phyloP scores from a whole-genome alignment of 805 yeast genomes.

The Priceomyces carsonii region DNA sequence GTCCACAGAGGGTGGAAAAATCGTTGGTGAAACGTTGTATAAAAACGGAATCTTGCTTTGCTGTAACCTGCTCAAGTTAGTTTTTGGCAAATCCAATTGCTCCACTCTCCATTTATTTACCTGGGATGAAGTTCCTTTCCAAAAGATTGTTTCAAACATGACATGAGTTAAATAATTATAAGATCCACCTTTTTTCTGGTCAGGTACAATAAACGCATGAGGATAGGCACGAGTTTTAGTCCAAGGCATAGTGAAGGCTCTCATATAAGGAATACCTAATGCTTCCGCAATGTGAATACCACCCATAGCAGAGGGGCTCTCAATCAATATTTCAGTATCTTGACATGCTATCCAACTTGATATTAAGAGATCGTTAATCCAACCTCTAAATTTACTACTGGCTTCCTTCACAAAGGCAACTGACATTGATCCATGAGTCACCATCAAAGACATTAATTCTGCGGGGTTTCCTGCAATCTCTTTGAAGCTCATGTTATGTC shows the following conservation, averaged over 20 bases:
- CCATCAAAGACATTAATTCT: slow-evolving; percentile 89
- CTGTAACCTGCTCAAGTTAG: slow-evolving; percentile 68
- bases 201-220: slow-evolving; percentile 94
- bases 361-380: slow-evolving; percentile 74
- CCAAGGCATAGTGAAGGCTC: slow-evolving; percentile 99
- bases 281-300: slow-evolving; percentile 97
- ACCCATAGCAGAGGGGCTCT: slow-evolving; percentile 95
- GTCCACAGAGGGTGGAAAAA: slow-evolving; percentile 91
- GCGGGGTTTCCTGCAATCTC: slow-evolving; percentile 92
- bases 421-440: slow-evolving; percentile 83
- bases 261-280: slow-evolving; percentile 80
- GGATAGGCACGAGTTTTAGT: slow-evolving; percentile 94
- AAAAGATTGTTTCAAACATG: slow-evolving; percentile 86
- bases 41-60: slow-evolving; percentile 83
- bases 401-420: slow-evolving; percentile 85
- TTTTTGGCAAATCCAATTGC: slow-evolving; percentile 61
- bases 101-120: slow-evolving; percentile 86
- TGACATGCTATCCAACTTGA: slow-evolving; percentile 89
- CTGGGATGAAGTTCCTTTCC: slow-evolving; percentile 89
- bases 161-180: slow-evolving; percentile 92
- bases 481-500: slow-evolving; percentile 66
- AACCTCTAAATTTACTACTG: slow-evolving; percentile 68
- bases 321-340: slow-evolving; percentile 78
- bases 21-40: slow-evolving; percentile 84
- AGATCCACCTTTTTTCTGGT: slow-evolving; percentile 88